Base-by-base conservation (phyloP, 805 yeast species). In the Crinitomyces ghanaensis region DNA sequence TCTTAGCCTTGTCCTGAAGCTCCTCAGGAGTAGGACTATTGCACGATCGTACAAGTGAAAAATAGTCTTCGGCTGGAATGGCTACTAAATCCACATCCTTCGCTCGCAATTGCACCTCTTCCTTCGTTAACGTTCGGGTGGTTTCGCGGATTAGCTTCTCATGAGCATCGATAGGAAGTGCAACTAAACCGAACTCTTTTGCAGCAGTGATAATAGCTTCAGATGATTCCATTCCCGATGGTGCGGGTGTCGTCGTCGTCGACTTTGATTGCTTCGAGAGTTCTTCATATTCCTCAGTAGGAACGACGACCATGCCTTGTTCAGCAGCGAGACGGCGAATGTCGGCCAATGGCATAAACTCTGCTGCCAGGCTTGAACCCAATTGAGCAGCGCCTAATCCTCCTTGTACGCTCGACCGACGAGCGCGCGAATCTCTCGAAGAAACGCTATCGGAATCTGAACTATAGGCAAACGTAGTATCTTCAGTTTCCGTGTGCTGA, bases 401-500 rank as follows among this genome's bases (percentile, higher is more conserved):
- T 13, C 13, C 8, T 19, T n/a, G n/a, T n/a, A n/a, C n/a, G n/a
- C n/a, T n/a, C n/a, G n/a, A n/a, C n/a, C n/a, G n/a, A n/a, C n/a
- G n/a, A n/a, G n/a, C n/a, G n/a, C n/a, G n/a, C n/a, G n/a, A n/a
- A n/a, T n/a, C n/a, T n/a, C n/a, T n/a, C 19, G 15, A 14, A 12
- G 9, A 26, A n/a, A n/a, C n/a, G n/a, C n/a, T 27, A 29, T 30
- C 38, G 29, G 34, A 28, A 14, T 20, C 22, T 8, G 22, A 23
- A n/a, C 27, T 15, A 19, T 21, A 27, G n/a, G 41, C 18, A 12
- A 31, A 7, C 15, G 25, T 29, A 2, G 42, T 33, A 9, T 25
- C 40, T 28, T 54, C 59, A 14, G 54, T 50, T 31, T 54, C 59
- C 2, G 58, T 53, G 24, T 45, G 43, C 15, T 42, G 51, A 22